Base-by-base conservation (phyloP, 768 basidiomycete species). In the Mrakia blollopis region DNA sequence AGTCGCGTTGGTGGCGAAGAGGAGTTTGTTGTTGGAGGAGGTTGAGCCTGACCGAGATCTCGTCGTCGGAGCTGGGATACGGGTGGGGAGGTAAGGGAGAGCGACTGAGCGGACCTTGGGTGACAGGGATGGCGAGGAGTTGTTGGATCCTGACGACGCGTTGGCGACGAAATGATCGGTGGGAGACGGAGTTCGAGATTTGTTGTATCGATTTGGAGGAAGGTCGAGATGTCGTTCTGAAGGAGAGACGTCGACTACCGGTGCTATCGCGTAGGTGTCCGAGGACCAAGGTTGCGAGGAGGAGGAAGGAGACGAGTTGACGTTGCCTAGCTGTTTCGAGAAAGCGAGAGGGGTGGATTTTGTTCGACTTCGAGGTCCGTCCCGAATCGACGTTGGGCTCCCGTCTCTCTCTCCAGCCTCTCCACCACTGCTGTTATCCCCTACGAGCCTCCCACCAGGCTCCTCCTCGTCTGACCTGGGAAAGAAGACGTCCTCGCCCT, bases 291-390 rank as follows among this genome's bases (percentile, higher is more conserved):
- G 47, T 50, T 50, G 47, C 16, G 47, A 50, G 47, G 47, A 50
- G 47, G 47, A 50, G 47, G 47, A 44, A 44, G 44, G 44, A 44
- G 44, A 44, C 44, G 44, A 50, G 54, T 72, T 52, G 32, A n/a
- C 23, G n/a, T 7, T 25, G 3, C 23, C 30, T n/a, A 50, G 30
- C 28, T 72, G 50, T 44, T 60, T 60, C 14, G 50, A 60, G 47
- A 72, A 72, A 44, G 70, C 70, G 47, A 60, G 47, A 50, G 70
- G 70, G 30, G 70, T 72, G 21, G 70, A 72, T 14, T 72, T 72
- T 2, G 70, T 72, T 50, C 70, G 39, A 35, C 35, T 68, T 37
- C 65, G 35, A 72, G 70, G 28, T 72, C 70, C 54, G 70, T 52
- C 44, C 32, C 30, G 70, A 9, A 18, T 32, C 25, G 47, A 37